A percentile compares a stretch with the other conserved stretches of the same genome.
phyloP scores from a whole-genome alignment of 176 grass and related monocot species.

The Phragmites australis region DNA sequence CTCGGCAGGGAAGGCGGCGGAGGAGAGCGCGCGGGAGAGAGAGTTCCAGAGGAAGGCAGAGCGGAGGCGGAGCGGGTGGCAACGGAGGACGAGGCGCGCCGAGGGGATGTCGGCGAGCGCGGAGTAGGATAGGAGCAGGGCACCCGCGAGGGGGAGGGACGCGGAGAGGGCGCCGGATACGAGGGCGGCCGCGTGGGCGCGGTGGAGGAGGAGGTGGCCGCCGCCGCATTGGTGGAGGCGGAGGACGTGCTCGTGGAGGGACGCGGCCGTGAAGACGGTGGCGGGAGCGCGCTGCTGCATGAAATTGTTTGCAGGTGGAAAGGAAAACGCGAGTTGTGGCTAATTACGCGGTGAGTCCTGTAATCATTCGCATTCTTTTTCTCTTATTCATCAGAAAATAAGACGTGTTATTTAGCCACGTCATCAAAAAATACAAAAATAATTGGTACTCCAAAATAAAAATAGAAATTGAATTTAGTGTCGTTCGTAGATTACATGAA shows the following conservation, averaged over 20 bases:
- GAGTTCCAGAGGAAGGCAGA: constrained; percentile 85
- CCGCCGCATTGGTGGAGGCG: constrained; percentile 43
- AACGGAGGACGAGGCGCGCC: constrained; percentile 47
- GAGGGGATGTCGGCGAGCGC: constrained; percentile 44
- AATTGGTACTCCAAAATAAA: too few species aligned
- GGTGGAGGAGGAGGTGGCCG: constrained; percentile 14
- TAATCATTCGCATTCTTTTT: too few species aligned
- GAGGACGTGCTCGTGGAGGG: constrained; percentile 53
- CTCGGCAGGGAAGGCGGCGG: constrained; percentile 1
- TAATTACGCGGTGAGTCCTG: too few species aligned
- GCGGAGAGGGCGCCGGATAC: constrained; percentile 44
- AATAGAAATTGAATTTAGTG: too few species aligned
- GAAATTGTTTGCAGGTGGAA: neutral
- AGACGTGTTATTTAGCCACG: too few species aligned
- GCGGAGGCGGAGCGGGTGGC: constrained; percentile 42
- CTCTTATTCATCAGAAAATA: too few species aligned
- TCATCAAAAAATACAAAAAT: too few species aligned
- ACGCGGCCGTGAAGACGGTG: constrained; percentile 5
- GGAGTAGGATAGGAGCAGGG: constrained; percentile 68
- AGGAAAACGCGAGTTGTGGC: neutral
- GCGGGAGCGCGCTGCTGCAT: neutral
- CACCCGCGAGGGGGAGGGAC: constrained; percentile 49
- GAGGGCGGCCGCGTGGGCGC: constrained; percentile 48
- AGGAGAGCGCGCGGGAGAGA: constrained; percentile 73
- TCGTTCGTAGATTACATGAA: too few species aligned